A percentile compares a stretch with the other conserved stretches of the same genome.
phyloP scores from a whole-genome alignment of 768 basidiomycete species.

The Nevesoporus exiguus region DNA sequence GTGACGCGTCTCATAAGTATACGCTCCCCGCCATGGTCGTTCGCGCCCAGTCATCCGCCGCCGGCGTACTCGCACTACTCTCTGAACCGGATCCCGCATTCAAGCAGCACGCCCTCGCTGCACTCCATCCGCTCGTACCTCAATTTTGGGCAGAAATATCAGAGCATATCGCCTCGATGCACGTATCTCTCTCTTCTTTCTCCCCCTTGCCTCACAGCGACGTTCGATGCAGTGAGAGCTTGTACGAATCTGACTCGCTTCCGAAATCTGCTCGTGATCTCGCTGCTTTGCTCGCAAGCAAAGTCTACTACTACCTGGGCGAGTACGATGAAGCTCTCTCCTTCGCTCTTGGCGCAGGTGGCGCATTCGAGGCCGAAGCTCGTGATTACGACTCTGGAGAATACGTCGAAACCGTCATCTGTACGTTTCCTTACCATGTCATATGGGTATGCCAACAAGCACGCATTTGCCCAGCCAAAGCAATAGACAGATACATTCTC shows the following conservation, averaged over 20 bases:
- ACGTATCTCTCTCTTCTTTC: conserved; percentile 32
- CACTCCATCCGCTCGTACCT: conserved; percentile 79
- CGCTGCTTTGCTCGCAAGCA: conserved; percentile 92
- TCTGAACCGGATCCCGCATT: conserved; percentile 84
- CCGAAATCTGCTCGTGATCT: conserved; percentile 70
- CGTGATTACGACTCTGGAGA: conserved; percentile 66
- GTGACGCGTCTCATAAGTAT: conserved; percentile 38
- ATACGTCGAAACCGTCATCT: conserved; percentile 92
- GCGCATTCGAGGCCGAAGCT: conserved; percentile 76
- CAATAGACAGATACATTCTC: conserved; percentile 90
- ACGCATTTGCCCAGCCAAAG: conserved; percentile 61
- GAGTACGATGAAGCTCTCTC: conserved; percentile 94
- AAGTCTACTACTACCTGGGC: conserved; percentile 95
- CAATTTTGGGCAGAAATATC: conserved; percentile 99
- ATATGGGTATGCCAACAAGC: not conserved
- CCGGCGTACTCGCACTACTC: conserved; percentile 88
- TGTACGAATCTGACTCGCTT: conserved; percentile 83
- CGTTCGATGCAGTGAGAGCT: conserved; percentile 60
- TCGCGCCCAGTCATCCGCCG: conserved; percentile 76
- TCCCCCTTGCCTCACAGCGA: conserved; percentile 9
- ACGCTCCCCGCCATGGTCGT: conserved; percentile 51
- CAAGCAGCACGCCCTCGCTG: conserved; percentile 87
- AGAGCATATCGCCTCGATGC: conserved; percentile 90
- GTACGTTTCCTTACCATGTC: conserved; percentile 50
- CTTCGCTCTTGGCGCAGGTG: conserved; percentile 89